phyloP scores from a whole-genome alignment of 148 eudicot species.

The Dianthus caryophyllus region DNA sequence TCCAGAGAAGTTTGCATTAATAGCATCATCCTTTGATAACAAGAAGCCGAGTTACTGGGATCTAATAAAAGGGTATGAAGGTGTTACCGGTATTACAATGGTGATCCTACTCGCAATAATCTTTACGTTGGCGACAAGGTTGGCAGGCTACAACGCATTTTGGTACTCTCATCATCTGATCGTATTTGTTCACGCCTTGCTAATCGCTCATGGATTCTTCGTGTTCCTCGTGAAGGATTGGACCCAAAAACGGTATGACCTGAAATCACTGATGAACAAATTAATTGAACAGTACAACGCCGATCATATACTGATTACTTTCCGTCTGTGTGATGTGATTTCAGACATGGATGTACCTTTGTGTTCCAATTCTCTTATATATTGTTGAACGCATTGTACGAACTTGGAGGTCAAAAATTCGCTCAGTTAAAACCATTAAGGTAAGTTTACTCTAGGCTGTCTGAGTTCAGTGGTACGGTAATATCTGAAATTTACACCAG shows the following conservation, averaged over 20 bases:
- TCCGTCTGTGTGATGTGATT: slow-evolving; percentile 22
- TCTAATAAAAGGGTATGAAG: slow-evolving; percentile 55
- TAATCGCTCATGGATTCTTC: slow-evolving; percentile 75
- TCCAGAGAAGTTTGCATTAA: slow-evolving; percentile 52
- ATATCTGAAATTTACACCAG: background rate
- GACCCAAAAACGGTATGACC: slow-evolving; percentile 74
- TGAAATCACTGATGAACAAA: background rate
- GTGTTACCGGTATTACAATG: slow-evolving; percentile 74
- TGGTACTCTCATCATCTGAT: slow-evolving; percentile 94
- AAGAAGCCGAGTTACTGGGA: slow-evolving; percentile 54
- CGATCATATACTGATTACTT: slow-evolving; percentile 1
- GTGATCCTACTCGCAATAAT: slow-evolving; percentile 65
- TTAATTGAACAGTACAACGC: background rate
- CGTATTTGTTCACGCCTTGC: slow-evolving; percentile 63
- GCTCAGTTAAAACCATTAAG: slow-evolving; percentile 71
- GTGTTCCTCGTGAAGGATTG: slow-evolving; percentile 62
- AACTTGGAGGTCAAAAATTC: slow-evolving; percentile 62
- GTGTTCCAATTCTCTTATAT: slow-evolving; percentile 62
- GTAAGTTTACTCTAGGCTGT: slow-evolving; percentile 26
- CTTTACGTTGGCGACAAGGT: slow-evolving; percentile 73
- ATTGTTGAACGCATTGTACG: slow-evolving; percentile 66
- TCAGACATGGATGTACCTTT: slow-evolving; percentile 96
- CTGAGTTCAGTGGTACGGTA: background rate
- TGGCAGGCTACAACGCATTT: slow-evolving; percentile 90
- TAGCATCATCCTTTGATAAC: slow-evolving; percentile 60